These are phyloP conservation scores for Aegle marmelos DNA, from an alignment of 345 rosid genomes.

Conservation along the genomic window DNA sequence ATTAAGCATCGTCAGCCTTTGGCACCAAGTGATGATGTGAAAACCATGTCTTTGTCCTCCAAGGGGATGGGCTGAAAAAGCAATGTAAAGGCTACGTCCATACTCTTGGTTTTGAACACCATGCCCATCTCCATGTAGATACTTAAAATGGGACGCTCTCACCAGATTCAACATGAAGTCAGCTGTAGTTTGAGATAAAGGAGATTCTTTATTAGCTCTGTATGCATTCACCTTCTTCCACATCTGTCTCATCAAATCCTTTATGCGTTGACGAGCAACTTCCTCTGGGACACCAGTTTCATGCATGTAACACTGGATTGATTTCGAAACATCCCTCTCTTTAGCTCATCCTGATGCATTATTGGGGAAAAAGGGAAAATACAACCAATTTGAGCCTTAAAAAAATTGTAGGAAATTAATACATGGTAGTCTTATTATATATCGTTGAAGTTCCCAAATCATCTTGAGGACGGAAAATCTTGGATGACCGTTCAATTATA, in stretches of 20 bases:
- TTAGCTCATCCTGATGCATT: conserved; percentile 20
- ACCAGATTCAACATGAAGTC: conserved; percentile 1
- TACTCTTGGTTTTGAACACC: not conserved
- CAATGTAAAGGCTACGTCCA: not conserved
- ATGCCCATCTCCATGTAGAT: conserved; percentile 15
- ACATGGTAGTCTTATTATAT: not conserved
- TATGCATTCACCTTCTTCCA: conserved; percentile 29
- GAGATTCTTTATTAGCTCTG: not conserved
- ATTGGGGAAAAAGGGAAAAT: too few relatives aligned
- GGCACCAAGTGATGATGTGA: too few relatives aligned
- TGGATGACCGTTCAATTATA: conserved; percentile 2
- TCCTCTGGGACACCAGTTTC: conserved; percentile 31
- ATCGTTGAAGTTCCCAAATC: conserved; percentile 29
- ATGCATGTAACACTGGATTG: conserved; percentile 38
- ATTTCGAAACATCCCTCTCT: conserved; percentile 33
- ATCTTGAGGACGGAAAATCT: conserved; percentile 19
- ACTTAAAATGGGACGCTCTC: conserved; percentile 6
- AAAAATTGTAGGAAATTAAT: too few relatives aligned
- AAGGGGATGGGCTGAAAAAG: not conserved
- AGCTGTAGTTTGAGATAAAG: not conserved
- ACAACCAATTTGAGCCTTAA: too few relatives aligned
- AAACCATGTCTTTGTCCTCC: not conserved
- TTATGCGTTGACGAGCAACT: conserved; percentile 23
- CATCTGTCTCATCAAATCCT: conserved; percentile 4
- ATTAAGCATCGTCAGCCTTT: too few relatives aligned